Evolutionary conservation across 2,329 filamentous ascomycete species (phyloP), one percentile per base, ranked within the genome.

Genomic region (Paracorniculantispora psalliotae): DNA sequence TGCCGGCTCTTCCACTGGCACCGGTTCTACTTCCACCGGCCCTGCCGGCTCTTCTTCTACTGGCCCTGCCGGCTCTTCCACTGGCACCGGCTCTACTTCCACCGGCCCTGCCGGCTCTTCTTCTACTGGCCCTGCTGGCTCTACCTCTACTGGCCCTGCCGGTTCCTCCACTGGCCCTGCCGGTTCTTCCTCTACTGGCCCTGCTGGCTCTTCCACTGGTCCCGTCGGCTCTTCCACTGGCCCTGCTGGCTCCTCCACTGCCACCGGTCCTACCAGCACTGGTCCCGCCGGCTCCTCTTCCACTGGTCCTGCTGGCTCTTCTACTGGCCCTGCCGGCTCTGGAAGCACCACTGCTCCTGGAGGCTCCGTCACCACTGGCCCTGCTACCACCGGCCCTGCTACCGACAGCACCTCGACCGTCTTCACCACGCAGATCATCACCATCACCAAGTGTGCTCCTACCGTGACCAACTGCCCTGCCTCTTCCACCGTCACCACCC

Each of bases 391-490:
- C 19, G 41, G 35, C 48, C 49, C 57, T 17, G 43, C 19, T 8
- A 52, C 39, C 23, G 10, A 54, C 21, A 54, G 10, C 10, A 54
- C 58, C 15, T 47, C 58, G 21, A 60, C 58, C 5, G 52, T 51
- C 23, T 60, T 43, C 37, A 60, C 46, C 28, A 60, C 51, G 13
- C 30, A 28, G 3, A 6, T 51, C 17, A 51, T 60, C 58, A 60
- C 58, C 21, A 30, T 60, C 39, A 60, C 58, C 46, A 37, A 51
- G 30, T 60, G 58, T 28, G 43, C 52, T 33, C 43, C 51, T 3
- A 51, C 52, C 0, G 58, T 57, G 35, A 56, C 46, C 12, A 55
- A 57, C 52, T 60, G 58, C 58, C 58, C 58, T 46, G 52, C 58
- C 33, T 56, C 51, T 26, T 60, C 58, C 21, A 60, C 58, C 4